Evolutionary conservation across 306 rosid genomes (phyloP), one percentile per base, ranked within the genome.

Genomic region (Cyamopsis tetragonoloba): DNA sequence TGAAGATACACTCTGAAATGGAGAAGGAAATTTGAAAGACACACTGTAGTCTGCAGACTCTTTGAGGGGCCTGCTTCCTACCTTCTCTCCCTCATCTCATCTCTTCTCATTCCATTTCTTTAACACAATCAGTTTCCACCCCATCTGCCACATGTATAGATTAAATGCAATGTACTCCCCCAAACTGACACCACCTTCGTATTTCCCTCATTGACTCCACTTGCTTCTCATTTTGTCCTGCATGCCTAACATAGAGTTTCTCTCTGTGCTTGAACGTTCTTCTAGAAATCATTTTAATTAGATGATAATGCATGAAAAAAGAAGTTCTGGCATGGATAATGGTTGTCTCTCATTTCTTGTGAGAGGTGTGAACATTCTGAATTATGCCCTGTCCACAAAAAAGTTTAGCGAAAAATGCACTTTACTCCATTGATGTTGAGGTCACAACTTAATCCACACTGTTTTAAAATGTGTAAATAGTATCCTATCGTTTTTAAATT

Each of bases 261-360:
- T 22, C 13, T 2, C 4, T 13, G 7, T 22, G 72, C 24, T 15
- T 6, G 15, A 20, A 46, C 62, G 44, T 18, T 20, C 51, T 42
- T 70, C 56, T 57, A 18, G 48, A 34, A 44, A 43, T 20, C 9
- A 30, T 39, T 66, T 61, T 58, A 7, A 26, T 53, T 68, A 35
- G 49, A 23, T 38, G 13, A 35, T 19, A 10, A 18, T 15, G 24
- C 22, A 10, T 44, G 35, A 12, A 26, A 5, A 65, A 44, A 54
- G 48, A 73, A 54, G 62, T 18, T 61, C 13, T 44, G 23, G 27
- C 13, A 6, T 7, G 46, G 35, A 72, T 49, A 48, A 14, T 37
- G 53, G 7, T 26, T 20, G 13, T 71, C 30, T 59, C 17, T 5
- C 28, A 10, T 7, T 58, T 68, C 3, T n/a, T 19, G 50, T 14